phyloP scores from a whole-genome alignment of 176 grass and related monocot species.

The Cenchrus purpureus region DNA sequence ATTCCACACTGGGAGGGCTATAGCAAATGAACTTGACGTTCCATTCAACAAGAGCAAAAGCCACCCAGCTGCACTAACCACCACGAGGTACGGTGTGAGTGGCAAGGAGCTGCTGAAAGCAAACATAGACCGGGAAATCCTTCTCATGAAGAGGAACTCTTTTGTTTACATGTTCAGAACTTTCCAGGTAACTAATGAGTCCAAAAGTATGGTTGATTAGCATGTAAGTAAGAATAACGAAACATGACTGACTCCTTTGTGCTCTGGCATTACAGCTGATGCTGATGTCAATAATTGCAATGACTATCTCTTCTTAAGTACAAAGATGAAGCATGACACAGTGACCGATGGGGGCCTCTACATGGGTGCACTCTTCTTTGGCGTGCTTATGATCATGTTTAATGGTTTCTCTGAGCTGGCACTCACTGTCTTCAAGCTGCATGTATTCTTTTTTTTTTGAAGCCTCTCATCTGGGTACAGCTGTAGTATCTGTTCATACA shows the following conservation, averaged over 20 bases:
- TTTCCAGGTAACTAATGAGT: conserved; percentile 52
- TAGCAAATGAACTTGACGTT: conserved; percentile 59
- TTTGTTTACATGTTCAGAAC: conserved; percentile 88
- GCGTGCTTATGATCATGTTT: conserved; percentile 77
- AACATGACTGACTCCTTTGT: conserved; percentile 29
- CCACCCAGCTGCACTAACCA: conserved; percentile 82
- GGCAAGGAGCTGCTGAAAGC: conserved; percentile 78
- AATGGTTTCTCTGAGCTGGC: conserved; percentile 84
- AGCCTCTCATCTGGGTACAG: too few relatives aligned
- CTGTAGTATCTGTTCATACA: too few relatives aligned
- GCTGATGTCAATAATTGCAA: conserved; percentile 62
- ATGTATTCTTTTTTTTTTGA: conserved; percentile 62
- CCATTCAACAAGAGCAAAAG: conserved; percentile 71
- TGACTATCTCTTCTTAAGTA: conserved; percentile 84
- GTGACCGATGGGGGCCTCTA: conserved; percentile 61
- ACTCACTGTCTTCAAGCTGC: conserved; percentile 73
- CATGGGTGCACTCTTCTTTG: conserved; percentile 77
- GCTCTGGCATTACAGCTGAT: conserved; percentile 59
- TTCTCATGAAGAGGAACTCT: conserved; percentile 91
- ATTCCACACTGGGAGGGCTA: conserved; percentile 62
- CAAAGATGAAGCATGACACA: conserved; percentile 63
- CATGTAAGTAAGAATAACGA: background rate
- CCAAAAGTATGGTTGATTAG: background rate
- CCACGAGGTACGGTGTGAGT: conserved; percentile 66
- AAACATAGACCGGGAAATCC: conserved; percentile 73